Evolutionary conservation across 2,329 filamentous ascomycete species (phyloP), one percentile per base, ranked within the genome.

Genomic region (Fonsecaea erecta): DNA sequence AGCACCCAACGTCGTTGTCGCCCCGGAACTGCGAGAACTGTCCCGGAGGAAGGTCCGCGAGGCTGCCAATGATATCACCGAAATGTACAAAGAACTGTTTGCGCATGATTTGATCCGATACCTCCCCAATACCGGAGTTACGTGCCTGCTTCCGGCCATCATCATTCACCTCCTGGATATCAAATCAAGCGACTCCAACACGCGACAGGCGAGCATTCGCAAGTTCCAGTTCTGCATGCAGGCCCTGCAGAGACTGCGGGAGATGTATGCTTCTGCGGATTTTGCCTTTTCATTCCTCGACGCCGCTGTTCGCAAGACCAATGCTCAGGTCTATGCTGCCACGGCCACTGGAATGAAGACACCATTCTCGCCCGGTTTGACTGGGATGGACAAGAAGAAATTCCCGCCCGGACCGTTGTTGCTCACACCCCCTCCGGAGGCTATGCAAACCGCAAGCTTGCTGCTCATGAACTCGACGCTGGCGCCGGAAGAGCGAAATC

Each of bases 271-370:
- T 0, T 93, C 93, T 0, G 94, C 94, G n/a, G 93, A 97, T 77
- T 97, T 95, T 73, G 93, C 92, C n/a, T 94, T 91, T 0, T 91
- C 91, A 1, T 97, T 97, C 80, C 84, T 97, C n/a, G 92, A 96
- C 75, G 92, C 93, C 1, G 92, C 93, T 0, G 90, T 97, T 68
- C 88, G 91, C 96, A 96, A 80, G 92, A 92, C 8, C 88, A 91
- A 63, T 28, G 55, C 55, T 16, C 57, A 65, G 46, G 28, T 65
- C n/a, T 51, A 59, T 16, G 57, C 56, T 16, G 40, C 32, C 32
- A 26, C 48, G 32, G 32, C 16, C 37, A 32, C 40, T 2, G 11
- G 37, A n/a, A 51, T 26, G 40, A 58, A 61, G 18, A 18, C 3
- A 46, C 54, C 61, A 30, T 34, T 24, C 43, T 52, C 51, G 26